phyloP scores from a whole-genome alignment of 2,329 filamentous ascomycete species.

The Microthyrium microscopicum region DNA sequence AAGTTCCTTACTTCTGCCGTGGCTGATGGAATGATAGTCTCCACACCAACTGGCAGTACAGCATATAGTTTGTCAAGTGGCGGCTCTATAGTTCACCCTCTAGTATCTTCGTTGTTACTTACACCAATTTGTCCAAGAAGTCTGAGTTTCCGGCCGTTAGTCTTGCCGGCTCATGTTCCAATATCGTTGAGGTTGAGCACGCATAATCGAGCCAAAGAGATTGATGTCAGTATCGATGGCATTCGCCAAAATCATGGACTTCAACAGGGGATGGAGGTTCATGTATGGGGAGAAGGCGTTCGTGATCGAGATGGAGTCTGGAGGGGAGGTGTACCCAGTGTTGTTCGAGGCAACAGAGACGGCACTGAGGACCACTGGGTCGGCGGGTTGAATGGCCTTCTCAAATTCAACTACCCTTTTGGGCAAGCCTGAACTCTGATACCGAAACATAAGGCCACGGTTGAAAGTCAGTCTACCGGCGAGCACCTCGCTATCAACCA shows the following conservation, averaged over 20 bases:
- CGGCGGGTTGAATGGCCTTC: constrained; percentile 73
- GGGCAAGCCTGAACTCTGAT: no score
- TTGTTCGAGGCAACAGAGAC: constrained; percentile 45
- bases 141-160: constrained; percentile 78
- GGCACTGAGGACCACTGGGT: constrained; percentile 79
- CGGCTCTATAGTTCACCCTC: constrained; percentile 83
- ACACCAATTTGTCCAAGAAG: constrained; percentile 91
- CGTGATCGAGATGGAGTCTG: constrained; percentile 30
- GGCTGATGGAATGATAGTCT: constrained; percentile 86
- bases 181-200: constrained; percentile 69
- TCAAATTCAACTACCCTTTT: constrained; percentile 98
- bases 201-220: constrained; percentile 30
- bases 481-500: no score
- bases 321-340: constrained; percentile 77
- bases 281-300: constrained; percentile 76
- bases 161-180: constrained; percentile 71
- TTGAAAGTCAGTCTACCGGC: no score
- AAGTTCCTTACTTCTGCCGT: constrained; percentile 86
- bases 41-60: constrained; percentile 85
- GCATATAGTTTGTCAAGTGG: constrained; percentile 90
- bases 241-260: constrained; percentile 25
- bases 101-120: constrained; percentile 74
- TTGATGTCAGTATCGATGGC: constrained; percentile 34
- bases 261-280: constrained; percentile 47
- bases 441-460: no score